Evolutionary conservation across 2,329 filamentous ascomycete genomes (phyloP), one percentile per base, ranked within the genome.

Genomic region (Neocucurbitaria cava): DNA sequence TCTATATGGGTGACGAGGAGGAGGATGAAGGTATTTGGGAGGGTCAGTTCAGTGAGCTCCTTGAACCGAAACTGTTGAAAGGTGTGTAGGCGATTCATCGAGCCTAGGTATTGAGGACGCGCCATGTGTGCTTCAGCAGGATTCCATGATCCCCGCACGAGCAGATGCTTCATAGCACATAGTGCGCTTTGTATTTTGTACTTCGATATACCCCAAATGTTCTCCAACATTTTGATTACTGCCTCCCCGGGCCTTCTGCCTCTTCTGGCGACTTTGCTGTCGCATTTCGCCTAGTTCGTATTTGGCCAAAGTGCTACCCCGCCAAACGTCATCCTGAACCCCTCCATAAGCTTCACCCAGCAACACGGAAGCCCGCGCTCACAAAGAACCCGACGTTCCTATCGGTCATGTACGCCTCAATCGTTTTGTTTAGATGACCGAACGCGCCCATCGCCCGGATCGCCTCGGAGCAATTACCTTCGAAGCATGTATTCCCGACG

Each of bases 51-150:
- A 51, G 46, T 17, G 70, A 74, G 50, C 50, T 74, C n/a, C 18
- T 72, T 2, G 66, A 70, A 46, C 60, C 61, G 5, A 73, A 68
- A 54, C 56, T 73, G 9, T 42, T 74, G 40, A 59, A 63, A 48
- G 66, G 61, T 61, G 68, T 57, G 2, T 61, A 53, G n/a, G 9
- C 9, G 6, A 20, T 18, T 15, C 15, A 30, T 17, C 1, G 23
- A 43, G 41, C n/a, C 2, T 20, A 18, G 15, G 41, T 11, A 31
- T 15, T 10, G 15, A 7, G 36, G 36, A 24, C 21, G 18, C n/a
- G 21, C 9, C 21, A 11, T 26, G 24, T 26, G 24, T 26, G 24
- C 15, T 18, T 17, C 35, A 35, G 18, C 35, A 38, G 10, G 15
- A 4, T n/a, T n/a, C 35, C 18, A 35, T 9, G 5, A 36, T 36